Base-by-base conservation (phyloP, 768 basidiomycete species). In the Naganishia randhawae region DNA sequence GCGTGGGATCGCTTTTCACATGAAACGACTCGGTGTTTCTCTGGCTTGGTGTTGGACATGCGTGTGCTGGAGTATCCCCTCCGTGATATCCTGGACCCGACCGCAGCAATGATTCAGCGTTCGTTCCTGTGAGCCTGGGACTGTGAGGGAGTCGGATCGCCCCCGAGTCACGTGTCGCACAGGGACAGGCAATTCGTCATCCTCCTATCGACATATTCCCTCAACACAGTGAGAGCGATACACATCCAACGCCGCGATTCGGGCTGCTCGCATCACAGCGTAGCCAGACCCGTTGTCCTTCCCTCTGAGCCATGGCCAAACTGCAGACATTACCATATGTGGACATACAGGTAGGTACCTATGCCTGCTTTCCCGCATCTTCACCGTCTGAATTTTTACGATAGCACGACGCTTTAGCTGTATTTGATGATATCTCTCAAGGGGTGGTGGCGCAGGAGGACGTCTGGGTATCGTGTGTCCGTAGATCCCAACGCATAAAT, bases 391-490 rank as follows among this genome's bases (percentile, higher is more conserved):
- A 83, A 86, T 29, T 84, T 33, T 84, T 85, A 5, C 78, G 86
- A 45, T 87, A 90, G 79, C 85, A 84, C 22, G 85, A 86, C 45
- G 86, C 88, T 69, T 75, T 82, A 4, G 76, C 82, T 42, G 85
- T 89, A 1, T 81, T 89, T 37, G 81, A 84, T 33, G 89, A 92
- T 72, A 85, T 90, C 1, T 80, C 82, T 19, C 83, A 85, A 41
- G 87, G 85, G 0, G 68, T 85, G 1, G 80, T 88, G 0, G 82
- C 84, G 0, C 78, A 75, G 4, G 89, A 91, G 68, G 83, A 83
- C 67, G 85, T 88, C 75, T 91, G 89, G 89, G 78, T 90, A 1
- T 90, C 89, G 3, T 87, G 86, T 75, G 77, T 78, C 41, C 69
- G 77, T 71, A 48, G n/a, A 16, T 10, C n/a, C 37, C n/a, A 54